These are phyloP conservation scores for Bisporella sp. DNA, from an alignment of 2,329 filamentous ascomycete genomes.

Conservation along the genomic window DNA sequence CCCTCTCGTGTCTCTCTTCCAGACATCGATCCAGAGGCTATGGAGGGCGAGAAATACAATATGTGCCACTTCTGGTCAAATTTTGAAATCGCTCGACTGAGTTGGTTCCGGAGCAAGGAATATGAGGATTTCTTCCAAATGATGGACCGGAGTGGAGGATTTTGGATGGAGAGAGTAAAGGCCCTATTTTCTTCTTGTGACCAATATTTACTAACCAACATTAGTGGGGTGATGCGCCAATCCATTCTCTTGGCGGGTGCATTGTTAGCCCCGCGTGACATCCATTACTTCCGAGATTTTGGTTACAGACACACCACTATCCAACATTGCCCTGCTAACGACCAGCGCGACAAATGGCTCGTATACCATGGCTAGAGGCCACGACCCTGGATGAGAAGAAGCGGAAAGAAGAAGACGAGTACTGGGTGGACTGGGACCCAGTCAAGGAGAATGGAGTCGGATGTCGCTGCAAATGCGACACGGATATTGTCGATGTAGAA, in stretches of 20 bases:
- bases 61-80: constrained; percentile 99
- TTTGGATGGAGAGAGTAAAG: constrained; percentile 96
- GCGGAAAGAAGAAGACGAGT: constrained; percentile 86
- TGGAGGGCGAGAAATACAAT: constrained; percentile 98
- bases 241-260: constrained; percentile 95
- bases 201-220: constrained; percentile 13
- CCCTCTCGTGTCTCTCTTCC: constrained; percentile 63
- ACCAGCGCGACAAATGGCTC: constrained; percentile 75
- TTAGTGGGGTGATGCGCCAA: constrained; percentile 96
- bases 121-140: constrained; percentile 98
- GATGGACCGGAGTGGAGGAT: constrained; percentile 97
- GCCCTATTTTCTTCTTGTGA: constrained; percentile 1
- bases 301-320: constrained; percentile 98
- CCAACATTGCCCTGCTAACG: constrained; percentile 95
- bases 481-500: constrained; percentile 95
- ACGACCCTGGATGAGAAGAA: constrained; percentile 77
- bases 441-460: constrained; percentile 95
- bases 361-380: constrained; percentile 73
- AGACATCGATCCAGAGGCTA: constrained; percentile 81
- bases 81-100: constrained; percentile 91
- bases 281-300: constrained; percentile 99
- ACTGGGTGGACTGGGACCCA: constrained; percentile 84
- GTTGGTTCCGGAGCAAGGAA: constrained; percentile 95
- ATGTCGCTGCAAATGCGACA: constrained; percentile 93
- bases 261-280: constrained; percentile 71